Evolutionary conservation across 371 early-diverging fungal species (phyloP), one percentile per base, ranked within the genome.

Genomic region (Blastocladiella emersonii): DNA sequence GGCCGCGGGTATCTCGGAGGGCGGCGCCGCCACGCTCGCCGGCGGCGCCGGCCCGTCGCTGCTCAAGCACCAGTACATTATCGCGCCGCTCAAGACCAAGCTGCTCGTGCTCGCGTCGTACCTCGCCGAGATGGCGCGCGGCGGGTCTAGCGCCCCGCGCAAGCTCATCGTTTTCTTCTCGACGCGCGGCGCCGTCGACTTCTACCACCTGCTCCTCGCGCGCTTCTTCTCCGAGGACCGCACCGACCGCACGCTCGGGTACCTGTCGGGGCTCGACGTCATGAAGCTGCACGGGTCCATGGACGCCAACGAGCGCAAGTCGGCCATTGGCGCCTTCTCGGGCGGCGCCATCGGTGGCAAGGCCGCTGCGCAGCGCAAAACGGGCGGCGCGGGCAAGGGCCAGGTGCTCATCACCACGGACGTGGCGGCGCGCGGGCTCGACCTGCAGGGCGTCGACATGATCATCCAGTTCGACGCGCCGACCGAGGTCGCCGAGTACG

Each of bases 121-220:
- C 63, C 75, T 95, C 43, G 78, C 83, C 67, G 67, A 72, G 61
- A 64, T 75, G 55, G 70, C 72, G 61, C 69, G 65, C 57, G 34
- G 74, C 74, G 57, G 41, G 3, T 34, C 48, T 0, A 5, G 30
- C 6, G 64, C 70, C n/a, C 67, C 67, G 1, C 74, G 79, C 63
- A 89, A 90, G 68, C 71, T 85, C 3, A 80, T 98, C 57, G 86
- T 98, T 3, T 98, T 98, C 67, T 74, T 94, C 64, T 86, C 92
- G 19, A 87, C 87, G 39, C 88, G 92, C 66, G 95, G 93, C 67
- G 78, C 90, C 7, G 95, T 95, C 36, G 94, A 98, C 73, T 96
- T 92, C 73, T 87, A 89, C 72, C 85, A 85, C 69, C 80, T 82
- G 68, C 53, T 94, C 59, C 78, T 91, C 64, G 75, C 78, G 15